These are phyloP conservation scores for Lyophyllum semitale DNA, from an alignment of 768 basidiomycete genomes.

Conservation along the genomic window DNA sequence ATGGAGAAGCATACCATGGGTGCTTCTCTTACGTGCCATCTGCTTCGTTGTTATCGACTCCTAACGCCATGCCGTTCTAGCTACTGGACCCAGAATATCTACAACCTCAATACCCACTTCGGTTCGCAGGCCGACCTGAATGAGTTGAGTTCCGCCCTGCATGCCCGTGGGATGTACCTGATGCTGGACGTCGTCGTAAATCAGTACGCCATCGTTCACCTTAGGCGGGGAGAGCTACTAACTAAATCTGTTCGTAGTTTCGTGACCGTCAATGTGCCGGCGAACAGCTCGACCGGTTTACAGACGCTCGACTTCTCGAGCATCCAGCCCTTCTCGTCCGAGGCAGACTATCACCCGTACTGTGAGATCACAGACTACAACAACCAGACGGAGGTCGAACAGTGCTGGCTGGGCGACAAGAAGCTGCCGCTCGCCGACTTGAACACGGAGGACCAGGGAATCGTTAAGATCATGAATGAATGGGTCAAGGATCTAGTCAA, in stretches of 20 bases:
- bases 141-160: constrained; percentile 63
- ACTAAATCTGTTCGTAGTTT: constrained; percentile 13
- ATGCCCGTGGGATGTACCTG: constrained; percentile 59
- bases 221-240: not conserved
- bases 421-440: constrained; percentile 67
- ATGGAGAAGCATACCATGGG: constrained; percentile 77
- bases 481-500: constrained; percentile 48
- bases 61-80: constrained; percentile 13
- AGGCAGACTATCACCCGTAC: constrained; percentile 57
- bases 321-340: constrained; percentile 27
- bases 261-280: constrained; percentile 16
- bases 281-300: constrained; percentile 10
- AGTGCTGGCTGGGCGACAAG: constrained; percentile 78
- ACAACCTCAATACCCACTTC: constrained; percentile 67
- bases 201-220: constrained; percentile 46
- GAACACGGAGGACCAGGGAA: constrained; percentile 63
- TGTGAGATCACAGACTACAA: constrained; percentile 65
- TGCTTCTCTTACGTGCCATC: constrained; percentile 41
- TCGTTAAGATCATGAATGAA: constrained; percentile 45
- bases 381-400: constrained; percentile 56
- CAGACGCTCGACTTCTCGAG: constrained; percentile 27
- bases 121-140: constrained; percentile 76
- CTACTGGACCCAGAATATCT: constrained; percentile 53
- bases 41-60: not conserved
- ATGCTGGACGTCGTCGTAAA: constrained; percentile 82